phyloP scores from a whole-genome alignment of 208 protist species.

The Trypanosoma mega region DNA sequence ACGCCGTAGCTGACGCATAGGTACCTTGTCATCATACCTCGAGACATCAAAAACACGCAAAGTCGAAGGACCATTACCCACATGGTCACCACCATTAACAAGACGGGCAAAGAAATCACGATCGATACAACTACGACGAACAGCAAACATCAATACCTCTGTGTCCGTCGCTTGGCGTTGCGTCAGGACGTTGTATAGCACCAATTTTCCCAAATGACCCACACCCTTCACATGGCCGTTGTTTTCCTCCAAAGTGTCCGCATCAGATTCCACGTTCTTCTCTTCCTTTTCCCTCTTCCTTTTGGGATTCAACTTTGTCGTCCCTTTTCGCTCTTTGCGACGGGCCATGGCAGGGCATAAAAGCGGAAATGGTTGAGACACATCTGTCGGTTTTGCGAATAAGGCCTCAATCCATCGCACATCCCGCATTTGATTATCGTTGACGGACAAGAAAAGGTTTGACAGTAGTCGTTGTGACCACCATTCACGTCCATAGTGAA shows the following conservation, averaged over 20 bases:
- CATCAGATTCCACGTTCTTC: neutral
- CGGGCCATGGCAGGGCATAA: constrained; percentile 30
- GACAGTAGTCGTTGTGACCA: constrained; percentile 77
- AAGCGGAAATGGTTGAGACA: constrained; percentile 50
- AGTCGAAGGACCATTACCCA: no score
- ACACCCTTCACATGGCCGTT: neutral
- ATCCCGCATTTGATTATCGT: constrained; percentile 40
- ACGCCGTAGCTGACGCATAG: constrained; percentile 41
- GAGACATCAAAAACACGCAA: constrained; percentile 41
- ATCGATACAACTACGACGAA: constrained; percentile 68
- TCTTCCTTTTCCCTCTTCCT: no score
- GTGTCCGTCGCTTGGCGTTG: constrained; percentile 50
- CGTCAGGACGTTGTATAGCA: constrained; percentile 69
- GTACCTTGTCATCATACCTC: constrained; percentile 50
- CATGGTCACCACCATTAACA: constrained; percentile 2
- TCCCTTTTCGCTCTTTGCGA: neutral
- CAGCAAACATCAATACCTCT: constrained; percentile 55
- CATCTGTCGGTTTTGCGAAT: constrained; percentile 44
- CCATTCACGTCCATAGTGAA: constrained; percentile 89
- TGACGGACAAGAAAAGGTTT: constrained; percentile 45
- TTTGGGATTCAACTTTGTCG: neutral
- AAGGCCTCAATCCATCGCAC: constrained; percentile 79
- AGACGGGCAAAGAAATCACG: constrained; percentile 33
- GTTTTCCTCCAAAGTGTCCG: neutral
- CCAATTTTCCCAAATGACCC: constrained; percentile 7